Evolutionary conservation across 139 green algal species (phyloP).

Genomic region (Pleodorina starrii): DNA sequence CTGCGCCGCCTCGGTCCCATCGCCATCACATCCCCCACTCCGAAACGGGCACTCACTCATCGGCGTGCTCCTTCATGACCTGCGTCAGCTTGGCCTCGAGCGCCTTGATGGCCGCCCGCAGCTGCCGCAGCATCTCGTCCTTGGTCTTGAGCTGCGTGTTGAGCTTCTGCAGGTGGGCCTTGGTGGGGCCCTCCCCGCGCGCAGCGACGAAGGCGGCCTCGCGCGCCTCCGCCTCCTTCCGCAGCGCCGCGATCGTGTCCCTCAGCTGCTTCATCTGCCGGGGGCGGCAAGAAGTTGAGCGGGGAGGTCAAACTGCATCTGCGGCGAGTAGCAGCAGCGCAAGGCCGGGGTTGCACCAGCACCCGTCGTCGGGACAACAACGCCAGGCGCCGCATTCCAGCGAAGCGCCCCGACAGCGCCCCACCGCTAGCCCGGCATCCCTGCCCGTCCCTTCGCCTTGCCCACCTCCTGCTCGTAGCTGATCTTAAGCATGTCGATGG

Average conservation of each 20-base stretch:
- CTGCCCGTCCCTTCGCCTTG: too few relatives aligned
- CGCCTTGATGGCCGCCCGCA: constrained; percentile 75
- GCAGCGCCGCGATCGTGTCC: constrained; percentile 5
- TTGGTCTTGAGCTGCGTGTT: constrained; percentile 54
- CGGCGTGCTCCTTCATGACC: constrained; percentile 48
- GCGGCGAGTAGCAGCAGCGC: too few relatives aligned
- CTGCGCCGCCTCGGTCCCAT: too few relatives aligned
- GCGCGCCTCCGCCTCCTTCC: not conserved
- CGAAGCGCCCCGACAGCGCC: too few relatives aligned
- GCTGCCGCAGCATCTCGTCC: constrained; percentile 69
- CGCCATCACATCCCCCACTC: too few relatives aligned
- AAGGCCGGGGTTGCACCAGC: too few relatives aligned
- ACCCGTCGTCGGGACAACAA: too few relatives aligned
- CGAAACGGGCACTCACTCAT: constrained; percentile 44
- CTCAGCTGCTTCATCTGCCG: constrained; percentile 42
- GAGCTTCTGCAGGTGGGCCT: constrained; percentile 56
- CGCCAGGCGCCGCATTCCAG: too few relatives aligned
- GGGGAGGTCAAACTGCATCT: too few relatives aligned
- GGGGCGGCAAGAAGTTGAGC: not conserved
- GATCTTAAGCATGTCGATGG: constrained; percentile 54
- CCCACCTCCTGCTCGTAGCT: constrained; percentile 64
- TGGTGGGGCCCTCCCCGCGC: constrained; percentile 28
- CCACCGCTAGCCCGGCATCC: too few relatives aligned
- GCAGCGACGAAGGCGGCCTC: not conserved
- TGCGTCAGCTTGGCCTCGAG: constrained; percentile 61